Percentiles rank a stretch among this genome's conserved stretches.
phyloP scores from a whole-genome alignment of 768 basidiomycete genomes.

The Dioszegia aurantiaca region DNA sequence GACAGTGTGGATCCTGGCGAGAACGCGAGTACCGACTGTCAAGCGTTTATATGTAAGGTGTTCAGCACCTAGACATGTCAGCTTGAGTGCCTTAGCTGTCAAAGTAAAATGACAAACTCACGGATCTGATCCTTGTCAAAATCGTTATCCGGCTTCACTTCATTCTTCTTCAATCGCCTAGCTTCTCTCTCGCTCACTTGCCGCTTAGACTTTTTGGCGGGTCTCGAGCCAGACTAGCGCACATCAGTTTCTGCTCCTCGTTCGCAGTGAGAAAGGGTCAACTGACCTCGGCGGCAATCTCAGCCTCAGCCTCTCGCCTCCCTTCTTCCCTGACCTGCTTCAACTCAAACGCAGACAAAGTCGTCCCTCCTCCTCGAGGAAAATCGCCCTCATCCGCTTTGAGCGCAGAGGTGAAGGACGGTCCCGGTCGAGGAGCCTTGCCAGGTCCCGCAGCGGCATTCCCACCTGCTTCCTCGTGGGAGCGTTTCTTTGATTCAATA shows the following conservation, averaged over 20 bases:
- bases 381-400: constrained; percentile 75
- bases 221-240: constrained; percentile 13
- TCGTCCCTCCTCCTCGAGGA: constrained; percentile 89
- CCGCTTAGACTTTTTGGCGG: constrained; percentile 53
- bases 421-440: constrained; percentile 35
- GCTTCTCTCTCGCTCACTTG: constrained; percentile 51
- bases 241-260: neutral
- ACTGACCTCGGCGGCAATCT: constrained; percentile 56
- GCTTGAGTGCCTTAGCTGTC: neutral
- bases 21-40: constrained; percentile 74
- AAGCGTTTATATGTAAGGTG: constrained; percentile 59
- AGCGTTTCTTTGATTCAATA: constrained; percentile 11
- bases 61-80: constrained; percentile 7
- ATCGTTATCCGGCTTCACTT: constrained; percentile 37
- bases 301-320: constrained; percentile 74
- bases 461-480: neutral
- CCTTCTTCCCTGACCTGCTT: constrained; percentile 82
- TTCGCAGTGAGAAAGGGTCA: neutral
- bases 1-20: constrained; percentile 81
- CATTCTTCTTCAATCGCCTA: constrained; percentile 50
- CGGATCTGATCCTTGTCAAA: constrained; percentile 58
- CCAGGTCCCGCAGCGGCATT: constrained; percentile 11
- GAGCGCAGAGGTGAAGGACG: constrained; percentile 48
- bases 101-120: neutral
- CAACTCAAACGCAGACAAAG: constrained; percentile 81